These are phyloP conservation scores for Aciculoconidium aculeatum DNA, from an alignment of 805 yeast genomes.

Conservation along the genomic window DNA sequence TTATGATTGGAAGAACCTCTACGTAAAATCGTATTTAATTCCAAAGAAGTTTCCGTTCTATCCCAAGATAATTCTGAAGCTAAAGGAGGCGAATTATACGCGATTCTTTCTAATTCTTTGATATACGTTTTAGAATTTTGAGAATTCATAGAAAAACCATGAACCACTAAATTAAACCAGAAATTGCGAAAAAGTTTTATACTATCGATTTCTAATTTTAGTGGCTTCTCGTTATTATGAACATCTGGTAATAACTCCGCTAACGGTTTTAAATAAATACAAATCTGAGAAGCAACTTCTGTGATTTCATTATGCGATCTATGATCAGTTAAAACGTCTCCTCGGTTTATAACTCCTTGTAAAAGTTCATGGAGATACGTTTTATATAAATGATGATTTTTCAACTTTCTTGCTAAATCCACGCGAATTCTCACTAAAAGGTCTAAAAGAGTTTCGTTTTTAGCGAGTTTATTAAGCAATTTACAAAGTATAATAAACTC, in stretches of 20 bases:
- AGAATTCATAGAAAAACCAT: slow-evolving; percentile 72
- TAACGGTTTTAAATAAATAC: slow-evolving; percentile 60
- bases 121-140: slow-evolving; percentile 44
- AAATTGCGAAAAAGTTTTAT: slow-evolving; percentile 70
- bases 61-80: slow-evolving; percentile 34
- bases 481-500: slow-evolving; percentile 63
- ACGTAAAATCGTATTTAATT: slow-evolving; percentile 82
- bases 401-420: slow-evolving; percentile 37
- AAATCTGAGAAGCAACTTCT: slow-evolving; percentile 64
- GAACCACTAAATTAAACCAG: slow-evolving; percentile 92
- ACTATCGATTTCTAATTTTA: slow-evolving; percentile 35
- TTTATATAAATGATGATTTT: slow-evolving; percentile 39
- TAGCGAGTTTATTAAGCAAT: slow-evolving; percentile 46
- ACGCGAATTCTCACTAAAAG: slow-evolving; percentile 48
- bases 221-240: slow-evolving; percentile 35
- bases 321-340: slow-evolving; percentile 79
- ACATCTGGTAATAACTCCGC: slow-evolving; percentile 67
- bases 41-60: slow-evolving; percentile 86
- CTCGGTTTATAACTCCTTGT: slow-evolving; percentile 62
- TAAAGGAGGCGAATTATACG: slow-evolving; percentile 55
- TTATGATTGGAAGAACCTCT: slow-evolving; percentile 84
- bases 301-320: slow-evolving; percentile 70
- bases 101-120: slow-evolving; percentile 58
- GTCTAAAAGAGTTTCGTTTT: slow-evolving; percentile 30
- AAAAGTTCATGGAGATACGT: slow-evolving; percentile 63